These are phyloP conservation scores for Leishmania tropica DNA, from an alignment of 208 protist genomes.

Conservation along the genomic window DNA sequence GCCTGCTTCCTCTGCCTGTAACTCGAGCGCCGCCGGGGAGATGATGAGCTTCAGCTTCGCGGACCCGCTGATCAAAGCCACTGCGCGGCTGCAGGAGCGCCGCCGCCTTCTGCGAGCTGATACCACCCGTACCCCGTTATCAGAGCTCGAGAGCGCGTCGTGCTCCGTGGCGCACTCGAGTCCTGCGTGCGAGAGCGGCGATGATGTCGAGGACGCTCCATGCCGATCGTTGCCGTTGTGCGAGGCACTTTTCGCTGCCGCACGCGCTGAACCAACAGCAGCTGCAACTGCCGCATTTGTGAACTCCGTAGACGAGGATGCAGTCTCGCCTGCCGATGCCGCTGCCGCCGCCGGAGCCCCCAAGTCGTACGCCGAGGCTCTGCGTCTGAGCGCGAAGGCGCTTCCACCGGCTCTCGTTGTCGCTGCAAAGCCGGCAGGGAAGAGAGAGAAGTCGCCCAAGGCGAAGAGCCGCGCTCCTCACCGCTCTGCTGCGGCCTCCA, in stretches of 20 bases:
- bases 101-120: slow-evolving; percentile 10
- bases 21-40: background rate
- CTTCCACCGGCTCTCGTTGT: background rate
- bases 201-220: background rate
- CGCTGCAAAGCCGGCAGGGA: background rate
- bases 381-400: background rate
- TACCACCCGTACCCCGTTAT: background rate
- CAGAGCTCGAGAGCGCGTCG: slow-evolving; percentile 1
- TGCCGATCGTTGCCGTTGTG: background rate
- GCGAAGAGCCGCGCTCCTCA: background rate
- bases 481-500: background rate
- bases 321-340: background rate
- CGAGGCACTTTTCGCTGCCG: background rate
- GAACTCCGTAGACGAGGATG: background rate
- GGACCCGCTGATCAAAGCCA: slow-evolving; percentile 29
- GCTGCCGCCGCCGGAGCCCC: background rate
- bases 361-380: slow-evolving; percentile 7
- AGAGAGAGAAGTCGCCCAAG: background rate
- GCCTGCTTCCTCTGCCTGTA: slow-evolving; percentile 7
- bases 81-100: slow-evolving; percentile 23
- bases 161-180: background rate
- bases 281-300: background rate
- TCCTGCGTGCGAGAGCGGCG: background rate
- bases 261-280: background rate
- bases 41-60: slow-evolving; percentile 20